Evolutionary conservation across 257 asterid genomes (phyloP), one percentile per base, ranked within the genome.

Genomic region (Rehmannia glutinosa): DNA sequence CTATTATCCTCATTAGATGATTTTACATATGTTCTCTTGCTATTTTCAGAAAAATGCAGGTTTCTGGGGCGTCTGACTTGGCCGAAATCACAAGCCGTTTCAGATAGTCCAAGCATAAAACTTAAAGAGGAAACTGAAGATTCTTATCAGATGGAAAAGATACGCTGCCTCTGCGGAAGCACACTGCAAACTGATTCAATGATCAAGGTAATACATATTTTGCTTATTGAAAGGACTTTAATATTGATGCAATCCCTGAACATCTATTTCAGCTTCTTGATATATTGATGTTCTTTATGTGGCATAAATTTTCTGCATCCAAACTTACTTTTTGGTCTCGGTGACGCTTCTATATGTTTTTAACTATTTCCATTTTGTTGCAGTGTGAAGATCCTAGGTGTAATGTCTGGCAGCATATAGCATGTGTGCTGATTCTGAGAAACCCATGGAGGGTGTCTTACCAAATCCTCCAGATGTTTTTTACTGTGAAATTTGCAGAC

Each of bases 351-450:
- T 45, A 16, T 35, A 53, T 59, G 52, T 53, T 25, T 41, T 33
- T 70, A 24, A 70, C 72, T 6, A 25, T 78, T 13, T 73, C 15
- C 62, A 47, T 55, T 47, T 55, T 72, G 64, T 17, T 81, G 84
- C 95, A 95, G 99, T 95, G 99, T 81, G 96, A 89, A 80, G 98
- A 95, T 77, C 80, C 85, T 36, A 85, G 66, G 71, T 91, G 99
- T 71, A 83, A 77, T 64, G 92, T 88, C 27, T 91, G 98, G 98
- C 99, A 95, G 78, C 99, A 95, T 82, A 82, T 91, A 15, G 68
- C 83, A 67, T 95, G 99, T 74, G 98, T 86, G 66, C 78, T 95
- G 75, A 89, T 91, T 79, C 97, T 27, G 99, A 91, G 75, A 91
- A 86, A 73, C 87, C 97, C 41, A 64, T 66, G 77, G 97, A 95